Conservation (phyloP, 768 basidiomycete species). For the Phylloporus sp. region DNA sequence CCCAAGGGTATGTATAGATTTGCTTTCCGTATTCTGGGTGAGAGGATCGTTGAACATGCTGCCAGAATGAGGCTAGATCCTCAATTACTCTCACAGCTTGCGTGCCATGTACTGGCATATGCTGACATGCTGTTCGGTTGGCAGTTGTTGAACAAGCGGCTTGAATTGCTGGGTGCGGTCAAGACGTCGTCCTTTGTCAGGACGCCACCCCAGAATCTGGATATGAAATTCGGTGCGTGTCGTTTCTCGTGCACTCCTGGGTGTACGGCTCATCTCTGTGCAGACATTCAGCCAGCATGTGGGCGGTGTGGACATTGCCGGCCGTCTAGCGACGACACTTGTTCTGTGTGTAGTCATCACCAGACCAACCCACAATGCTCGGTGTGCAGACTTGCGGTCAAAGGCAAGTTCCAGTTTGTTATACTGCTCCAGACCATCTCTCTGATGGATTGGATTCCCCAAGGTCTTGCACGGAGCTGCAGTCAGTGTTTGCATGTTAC, state of each 20-base stretch:
- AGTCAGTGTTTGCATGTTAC: constrained; percentile 58
- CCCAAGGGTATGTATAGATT: constrained; percentile 13
- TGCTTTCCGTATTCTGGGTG: too few species aligned
- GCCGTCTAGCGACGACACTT: constrained; percentile 34
- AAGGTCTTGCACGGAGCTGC: constrained; percentile 64
- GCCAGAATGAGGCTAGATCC: constrained; percentile 13
- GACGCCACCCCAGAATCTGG: constrained; percentile 26
- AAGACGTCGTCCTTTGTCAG: constrained; percentile 28
- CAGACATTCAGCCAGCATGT: constrained; percentile 49
- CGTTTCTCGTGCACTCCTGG: neutral
- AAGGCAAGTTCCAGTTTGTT: constrained; percentile 60
- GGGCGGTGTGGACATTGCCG: constrained; percentile 36
- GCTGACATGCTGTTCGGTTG: constrained; percentile 73
- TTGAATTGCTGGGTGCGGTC: constrained; percentile 69
- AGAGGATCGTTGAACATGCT: neutral
- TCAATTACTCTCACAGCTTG: constrained; percentile 37
- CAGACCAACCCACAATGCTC: constrained; percentile 53
- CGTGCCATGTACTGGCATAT: constrained; percentile 61
- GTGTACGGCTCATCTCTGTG: constrained; percentile 1
- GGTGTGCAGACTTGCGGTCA: constrained; percentile 71
- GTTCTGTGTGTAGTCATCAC: constrained; percentile 40
- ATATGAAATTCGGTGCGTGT: constrained; percentile 33
- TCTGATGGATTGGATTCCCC: neutral
- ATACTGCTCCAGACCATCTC: neutral
- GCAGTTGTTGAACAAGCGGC: constrained; percentile 63